These are phyloP conservation scores for Ilex aquifolium DNA, from an alignment of 257 asterid genomes.

Conservation along the genomic window DNA sequence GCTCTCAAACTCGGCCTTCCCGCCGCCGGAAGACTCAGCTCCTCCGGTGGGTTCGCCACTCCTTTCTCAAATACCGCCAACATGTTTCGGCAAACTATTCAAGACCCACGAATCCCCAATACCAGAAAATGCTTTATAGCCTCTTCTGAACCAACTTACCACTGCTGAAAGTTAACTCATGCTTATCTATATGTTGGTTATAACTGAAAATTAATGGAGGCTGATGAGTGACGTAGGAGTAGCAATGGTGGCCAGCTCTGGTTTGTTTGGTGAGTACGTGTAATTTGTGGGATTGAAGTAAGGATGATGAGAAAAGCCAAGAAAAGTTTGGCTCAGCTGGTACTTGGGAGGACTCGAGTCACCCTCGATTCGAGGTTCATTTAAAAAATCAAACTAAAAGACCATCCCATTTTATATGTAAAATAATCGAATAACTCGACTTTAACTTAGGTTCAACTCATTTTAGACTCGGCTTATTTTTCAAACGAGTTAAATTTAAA, in stretches of 20 bases:
- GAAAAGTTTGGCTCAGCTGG: conserved; percentile 9
- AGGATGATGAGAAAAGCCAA: conserved; percentile 11
- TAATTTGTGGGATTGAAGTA: conserved; percentile 2
- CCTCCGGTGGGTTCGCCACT: conserved; percentile 41
- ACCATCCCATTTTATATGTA: no score
- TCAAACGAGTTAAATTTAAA: no score
- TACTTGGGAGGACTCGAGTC: no score
- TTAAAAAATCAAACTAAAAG: no score
- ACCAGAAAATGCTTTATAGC: no score
- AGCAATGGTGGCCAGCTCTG: conserved; percentile 15
- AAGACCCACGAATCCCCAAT: not conserved
- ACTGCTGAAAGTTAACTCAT: not conserved
- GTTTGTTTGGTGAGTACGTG: conserved; percentile 15
- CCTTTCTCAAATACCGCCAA: conserved; percentile 49
- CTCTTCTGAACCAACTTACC: no score
- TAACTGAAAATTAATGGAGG: conserved; percentile 17
- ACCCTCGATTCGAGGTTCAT: no score
- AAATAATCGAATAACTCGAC: no score
- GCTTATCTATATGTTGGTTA: conserved; percentile 14
- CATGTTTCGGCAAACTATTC: conserved; percentile 23
- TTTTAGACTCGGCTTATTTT: no score
- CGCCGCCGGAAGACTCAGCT: conserved; percentile 26
- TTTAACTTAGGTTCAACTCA: no score
- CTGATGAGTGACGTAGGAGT: not conserved
- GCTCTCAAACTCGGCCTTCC: conserved; percentile 26